Percentiles rank a stretch among this genome's conserved stretches.
These are phyloP conservation scores for Fusarium sp. DNA, from an alignment of 2,329 filamentous ascomycete species.

Conservation along the genomic window DNA sequence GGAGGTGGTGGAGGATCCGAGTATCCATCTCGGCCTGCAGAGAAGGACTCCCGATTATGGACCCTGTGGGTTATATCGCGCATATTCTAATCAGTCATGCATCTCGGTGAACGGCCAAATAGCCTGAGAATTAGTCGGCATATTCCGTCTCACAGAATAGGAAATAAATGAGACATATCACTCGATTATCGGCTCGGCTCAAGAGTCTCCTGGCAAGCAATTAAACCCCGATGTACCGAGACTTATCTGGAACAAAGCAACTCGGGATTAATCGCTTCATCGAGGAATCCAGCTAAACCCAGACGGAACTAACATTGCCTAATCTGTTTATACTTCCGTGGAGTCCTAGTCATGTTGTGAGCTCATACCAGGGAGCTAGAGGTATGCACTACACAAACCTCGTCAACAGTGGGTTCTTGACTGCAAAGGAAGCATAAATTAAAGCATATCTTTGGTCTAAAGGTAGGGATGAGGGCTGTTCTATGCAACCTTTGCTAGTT, in stretches of 20 bases:
- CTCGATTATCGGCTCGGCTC: slow-evolving; percentile 11
- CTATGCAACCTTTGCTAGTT: slow-evolving; percentile 7
- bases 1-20: not conserved
- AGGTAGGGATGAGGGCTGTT: slow-evolving; percentile 3
- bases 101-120: not conserved
- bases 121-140: not conserved
- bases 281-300: not conserved
- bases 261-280: slow-evolving; percentile 28
- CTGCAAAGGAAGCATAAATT: not conserved
- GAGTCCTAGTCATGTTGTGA: not conserved
- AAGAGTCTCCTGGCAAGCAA: not conserved
- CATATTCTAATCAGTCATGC: not conserved
- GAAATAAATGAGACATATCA: not conserved
- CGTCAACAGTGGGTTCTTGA: not conserved
- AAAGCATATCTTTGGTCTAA: not conserved
- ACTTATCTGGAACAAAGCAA: not conserved
- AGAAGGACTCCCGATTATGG: slow-evolving; percentile 9
- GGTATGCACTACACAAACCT: not conserved
- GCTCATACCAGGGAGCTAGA: not conserved
- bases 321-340: not conserved
- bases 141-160: not conserved
- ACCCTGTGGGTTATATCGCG: slow-evolving; percentile 21
- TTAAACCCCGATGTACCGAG: slow-evolving; percentile 2
- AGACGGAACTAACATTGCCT: not conserved
- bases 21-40: not conserved